A percentile compares a stretch with the other conserved stretches of the same genome.
Conservation (phyloP, 2,329 filamentous ascomycete species). For the Tolypocladium pustulatum region DNA sequence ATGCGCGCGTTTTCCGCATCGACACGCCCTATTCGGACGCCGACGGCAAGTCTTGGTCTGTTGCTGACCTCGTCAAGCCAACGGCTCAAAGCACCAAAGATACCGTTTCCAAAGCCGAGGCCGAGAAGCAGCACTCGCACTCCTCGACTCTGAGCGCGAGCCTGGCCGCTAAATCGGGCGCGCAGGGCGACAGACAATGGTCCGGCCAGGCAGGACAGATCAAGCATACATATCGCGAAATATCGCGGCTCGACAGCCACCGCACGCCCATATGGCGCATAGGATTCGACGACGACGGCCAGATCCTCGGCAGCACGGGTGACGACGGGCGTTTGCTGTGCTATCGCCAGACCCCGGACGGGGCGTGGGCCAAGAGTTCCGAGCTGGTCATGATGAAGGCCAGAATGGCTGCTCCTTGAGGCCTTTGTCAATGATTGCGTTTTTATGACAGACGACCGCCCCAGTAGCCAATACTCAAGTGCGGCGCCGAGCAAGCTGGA, state of each 20-base stretch:
- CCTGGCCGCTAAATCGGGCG: conserved; percentile 39
- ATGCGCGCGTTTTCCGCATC: conserved; percentile 78
- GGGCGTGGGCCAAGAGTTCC: conserved; percentile 48
- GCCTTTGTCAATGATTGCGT: background rate
- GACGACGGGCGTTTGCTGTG: conserved; percentile 61
- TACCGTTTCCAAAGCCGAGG: conserved; percentile 17
- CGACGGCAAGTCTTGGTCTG: conserved; percentile 40
- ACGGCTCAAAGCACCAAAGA: conserved; percentile 14
- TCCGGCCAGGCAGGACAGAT: conserved; percentile 55
- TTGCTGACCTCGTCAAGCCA: conserved; percentile 30
- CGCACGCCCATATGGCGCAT: conserved; percentile 67
- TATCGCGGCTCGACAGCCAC: conserved; percentile 57
- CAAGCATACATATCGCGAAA: conserved; percentile 49
- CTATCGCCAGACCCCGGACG: conserved; percentile 49
- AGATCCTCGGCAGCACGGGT: conserved; percentile 64
- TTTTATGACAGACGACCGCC: background rate
- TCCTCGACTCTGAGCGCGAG: conserved; percentile 41
- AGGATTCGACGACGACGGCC: conserved; percentile 58
- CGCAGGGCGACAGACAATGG: conserved; percentile 36
- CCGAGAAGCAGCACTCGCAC: conserved; percentile 16
- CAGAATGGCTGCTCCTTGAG: conserved; percentile 36
- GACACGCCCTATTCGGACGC: conserved; percentile 43
- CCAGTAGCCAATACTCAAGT: background rate
- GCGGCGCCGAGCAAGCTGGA: background rate
- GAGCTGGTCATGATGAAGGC: conserved; percentile 49